Base-by-base conservation (phyloP, 2,329 filamentous ascomycete genomes). In the Sarocladiaceae sp. region DNA sequence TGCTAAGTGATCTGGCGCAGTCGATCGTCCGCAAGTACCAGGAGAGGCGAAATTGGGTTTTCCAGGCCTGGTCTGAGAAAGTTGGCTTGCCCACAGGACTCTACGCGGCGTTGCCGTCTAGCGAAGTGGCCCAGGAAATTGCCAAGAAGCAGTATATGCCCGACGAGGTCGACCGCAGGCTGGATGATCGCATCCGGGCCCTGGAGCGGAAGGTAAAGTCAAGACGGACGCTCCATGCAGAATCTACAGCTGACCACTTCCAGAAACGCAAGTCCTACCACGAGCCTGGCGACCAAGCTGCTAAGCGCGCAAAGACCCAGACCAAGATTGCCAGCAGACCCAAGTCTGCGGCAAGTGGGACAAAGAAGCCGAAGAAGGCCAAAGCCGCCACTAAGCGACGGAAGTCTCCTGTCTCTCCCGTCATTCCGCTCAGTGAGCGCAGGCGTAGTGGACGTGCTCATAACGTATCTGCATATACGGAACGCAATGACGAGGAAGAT, bases 1-100 rank as follows among this genome's bases (percentile, higher is more conserved):
- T 90, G 5, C 67, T 98, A 29, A 90, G 88, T 43, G 93, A 98
- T 62, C 75, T 98, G 9, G 81, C 90, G 0, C 87, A 93, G 62
- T 78, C 82, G 3, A 75, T 91, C 11, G 84, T 96, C 47, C 80
- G 88, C 39, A 83, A 84, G 53, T 98, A 86, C 73, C 87, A 93
- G 60, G 89, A 95, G 50, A 77, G 83, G 53, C 87, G 86, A 58
- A 83, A 82, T 33, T 96, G 91, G 83, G 83, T 78, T 33, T 83
- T 97, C 58, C 85, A 93, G 58, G 83, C 86, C 1, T 94, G 83
- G 62, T 80, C 89, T 0, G 81, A 78, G 33, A 94, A 94, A 64
- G 76, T 93, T 47, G 82, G 85, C 13, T 67, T 97, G 47, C 90
- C 93, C 1, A 76, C 79, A 21, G 85, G 85, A 1, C 73, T 97